phyloP scores from a whole-genome alignment of 495 filamentous ascomycete genomes.

The Parmelia sp. region DNA sequence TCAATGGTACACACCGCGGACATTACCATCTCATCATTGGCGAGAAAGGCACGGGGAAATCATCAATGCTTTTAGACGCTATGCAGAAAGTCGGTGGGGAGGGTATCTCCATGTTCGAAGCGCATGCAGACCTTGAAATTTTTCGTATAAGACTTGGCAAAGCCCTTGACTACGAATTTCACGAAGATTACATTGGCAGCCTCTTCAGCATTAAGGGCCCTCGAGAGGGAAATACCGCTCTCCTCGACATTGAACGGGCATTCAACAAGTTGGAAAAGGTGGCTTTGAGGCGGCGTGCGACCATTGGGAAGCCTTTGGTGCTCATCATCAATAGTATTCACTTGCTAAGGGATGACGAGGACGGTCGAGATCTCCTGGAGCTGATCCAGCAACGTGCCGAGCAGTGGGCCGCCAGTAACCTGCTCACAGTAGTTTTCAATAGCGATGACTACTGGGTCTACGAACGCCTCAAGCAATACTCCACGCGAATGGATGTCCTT shows the following conservation, averaged over 20 bases:
- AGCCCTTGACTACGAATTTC: constrained; percentile 89
- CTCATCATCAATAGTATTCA: constrained; percentile 90
- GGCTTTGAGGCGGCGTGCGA: constrained; percentile 59
- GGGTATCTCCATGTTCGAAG: constrained; percentile 87
- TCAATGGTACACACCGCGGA: constrained; percentile 59
- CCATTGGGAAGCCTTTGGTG: constrained; percentile 61
- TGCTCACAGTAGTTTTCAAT: constrained; percentile 88
- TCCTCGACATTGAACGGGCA: constrained; percentile 91
- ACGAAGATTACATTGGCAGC: constrained; percentile 79
- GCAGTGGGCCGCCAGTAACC: constrained; percentile 83
- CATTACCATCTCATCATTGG: constrained; percentile 93
- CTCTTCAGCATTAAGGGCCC: constrained; percentile 93
- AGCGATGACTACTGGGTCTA: constrained; percentile 98
- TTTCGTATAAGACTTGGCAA: constrained; percentile 89
- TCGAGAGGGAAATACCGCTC: constrained; percentile 70
- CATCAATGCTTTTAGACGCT: constrained; percentile 86
- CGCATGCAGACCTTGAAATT: constrained; percentile 90
- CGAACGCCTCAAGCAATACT: constrained; percentile 82
- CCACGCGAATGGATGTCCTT: constrained; percentile 86
- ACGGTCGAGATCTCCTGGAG: constrained; percentile 85
- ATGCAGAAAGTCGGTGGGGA: constrained; percentile 88
- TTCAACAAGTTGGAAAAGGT: constrained; percentile 98
- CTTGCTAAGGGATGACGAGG: constrained; percentile 81
- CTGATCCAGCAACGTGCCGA: constrained; percentile 93
- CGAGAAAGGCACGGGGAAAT: constrained; percentile 95